Percentiles rank a stretch among this genome's conserved stretches.
Conservation (phyloP, 2,329 filamentous ascomycete species). For the Venturia aucupariae region DNA sequence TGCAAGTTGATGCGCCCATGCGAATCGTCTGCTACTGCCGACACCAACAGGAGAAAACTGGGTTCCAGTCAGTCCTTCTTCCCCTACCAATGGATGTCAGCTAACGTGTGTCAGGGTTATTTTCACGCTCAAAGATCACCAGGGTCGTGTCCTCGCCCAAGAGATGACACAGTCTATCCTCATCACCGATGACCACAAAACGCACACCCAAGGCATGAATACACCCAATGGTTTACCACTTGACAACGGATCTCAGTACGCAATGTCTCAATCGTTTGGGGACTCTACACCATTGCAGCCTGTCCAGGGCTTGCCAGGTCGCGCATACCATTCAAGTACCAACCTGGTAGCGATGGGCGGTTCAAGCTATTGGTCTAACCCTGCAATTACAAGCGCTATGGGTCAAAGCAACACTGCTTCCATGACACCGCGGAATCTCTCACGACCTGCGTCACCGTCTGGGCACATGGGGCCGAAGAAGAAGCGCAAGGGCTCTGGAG, state of each 20-base stretch:
- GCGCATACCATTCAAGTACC: constrained; percentile 11
- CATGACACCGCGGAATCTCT: constrained; percentile 53
- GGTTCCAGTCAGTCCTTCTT: constrained; percentile 51
- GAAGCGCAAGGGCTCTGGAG: constrained; percentile 63
- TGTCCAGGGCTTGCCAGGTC: constrained; percentile 18
- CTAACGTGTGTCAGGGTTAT: constrained; percentile 52
- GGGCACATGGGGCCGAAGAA: constrained; percentile 61
- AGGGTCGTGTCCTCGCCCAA: constrained; percentile 70
- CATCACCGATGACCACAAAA: constrained; percentile 98
- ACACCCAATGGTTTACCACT: not conserved
- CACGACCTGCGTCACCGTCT: constrained; percentile 63
- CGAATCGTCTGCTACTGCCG: constrained; percentile 95
- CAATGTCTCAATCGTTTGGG: constrained; percentile 39
- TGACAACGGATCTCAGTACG: constrained; percentile 40
- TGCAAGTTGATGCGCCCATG: constrained; percentile 82
- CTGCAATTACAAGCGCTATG: not conserved
- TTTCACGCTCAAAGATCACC: constrained; percentile 81
- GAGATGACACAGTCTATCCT: constrained; percentile 81
- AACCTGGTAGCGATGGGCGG: constrained; percentile 11
- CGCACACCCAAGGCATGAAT: constrained; percentile 38
- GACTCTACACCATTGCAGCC: constrained; percentile 22
- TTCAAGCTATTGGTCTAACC: not conserved
- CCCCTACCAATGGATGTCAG: constrained; percentile 23
- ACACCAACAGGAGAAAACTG: constrained; percentile 86
- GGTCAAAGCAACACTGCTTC: constrained; percentile 33